A percentile compares a stretch with the other conserved stretches of the same genome.
These are phyloP conservation scores for Daedaleopsis nitida DNA, from an alignment of 768 basidiomycete genomes.

Conservation along the genomic window DNA sequence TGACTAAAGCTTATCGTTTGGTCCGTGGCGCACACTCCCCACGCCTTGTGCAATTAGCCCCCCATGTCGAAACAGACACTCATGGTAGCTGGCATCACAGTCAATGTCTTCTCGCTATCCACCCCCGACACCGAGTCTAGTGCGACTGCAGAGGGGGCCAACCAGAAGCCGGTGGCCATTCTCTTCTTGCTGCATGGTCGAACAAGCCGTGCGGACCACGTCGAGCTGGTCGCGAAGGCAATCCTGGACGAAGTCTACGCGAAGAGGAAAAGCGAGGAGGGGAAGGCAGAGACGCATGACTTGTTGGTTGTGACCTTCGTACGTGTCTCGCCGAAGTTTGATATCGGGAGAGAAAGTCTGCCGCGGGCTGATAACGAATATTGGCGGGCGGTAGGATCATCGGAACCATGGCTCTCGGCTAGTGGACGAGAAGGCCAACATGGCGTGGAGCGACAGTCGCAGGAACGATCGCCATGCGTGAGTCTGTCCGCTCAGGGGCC, in stretches of 20 bases:
- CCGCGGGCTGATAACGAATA: not conserved
- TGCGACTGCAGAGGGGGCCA: not conserved
- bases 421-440: conserved; percentile 39
- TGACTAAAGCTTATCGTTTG: not conserved
- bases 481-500: conserved; percentile 18
- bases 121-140: conserved; percentile 27
- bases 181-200: conserved; percentile 53
- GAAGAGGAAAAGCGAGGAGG: conserved; percentile 24
- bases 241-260: conserved; percentile 38
- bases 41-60: not conserved
- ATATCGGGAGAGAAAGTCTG: conserved; percentile 5
- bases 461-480: conserved; percentile 45
- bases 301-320: conserved; percentile 50
- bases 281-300: conserved; percentile 34
- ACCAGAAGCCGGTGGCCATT: conserved; percentile 27
- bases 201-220: conserved; percentile 31
- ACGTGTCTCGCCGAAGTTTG: conserved; percentile 13
- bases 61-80: conserved; percentile 20
- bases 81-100: conserved; percentile 29
- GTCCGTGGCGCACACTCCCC: not conserved
- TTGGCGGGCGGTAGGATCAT: conserved; percentile 41
- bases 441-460: conserved; percentile 36
- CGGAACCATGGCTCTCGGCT: conserved; percentile 50
- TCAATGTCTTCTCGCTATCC: conserved; percentile 27
- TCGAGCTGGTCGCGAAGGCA: conserved; percentile 36